Base-by-base conservation (phyloP, 352 stramenopile genomes). In the Elongisporangium senticosum region DNA sequence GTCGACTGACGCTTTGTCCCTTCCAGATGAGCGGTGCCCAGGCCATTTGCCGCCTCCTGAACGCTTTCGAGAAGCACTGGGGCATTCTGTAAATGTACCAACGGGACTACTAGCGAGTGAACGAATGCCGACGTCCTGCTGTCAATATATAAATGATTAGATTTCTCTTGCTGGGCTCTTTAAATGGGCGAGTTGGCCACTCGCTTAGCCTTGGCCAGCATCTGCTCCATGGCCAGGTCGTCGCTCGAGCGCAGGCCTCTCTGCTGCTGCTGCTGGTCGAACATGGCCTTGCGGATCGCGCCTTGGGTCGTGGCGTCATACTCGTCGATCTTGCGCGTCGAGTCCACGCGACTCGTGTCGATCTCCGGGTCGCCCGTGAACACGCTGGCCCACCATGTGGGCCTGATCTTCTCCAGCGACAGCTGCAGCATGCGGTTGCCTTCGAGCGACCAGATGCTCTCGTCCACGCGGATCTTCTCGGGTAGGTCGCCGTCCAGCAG, bases 281-380 rank as follows among this genome's bases (percentile, higher is more conserved):
- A 93, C 55, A 99, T 98, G 81, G 98, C 98, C 67, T 99, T 99
- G 67, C 98, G 96, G 49, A 99, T 98, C 8, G 97, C 98, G 40
- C 98, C 91, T 65, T 98, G 82, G 7, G 96, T 99, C 51, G 96
- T 95, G 10, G 87, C 90, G 72, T 99, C 96, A 59, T 99, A 92
- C 71, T 99, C 97, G 28, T 79, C 73, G 53, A 99, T 98, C 20
- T 79, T 93, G 63, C 96, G 96, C 72, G 98, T 97, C 10, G 97
- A 98, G 61, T 99, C 93, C 23, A 99, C 95, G 69, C 98, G 90
- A 23, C 77, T 94, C 37, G 98, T 98, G 78, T 99, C 96, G 70
- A 99, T 99, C 65, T 97, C 93, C 6, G 89, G 78, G 59, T 98
- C 96, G 19, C 86, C 87, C 50, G 86, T 67, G 3, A 98, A 67